Evolutionary conservation across 108 stramenopile species (phyloP), one percentile per base, ranked within the genome.

Genomic region (Skeletonema tropicum): DNA sequence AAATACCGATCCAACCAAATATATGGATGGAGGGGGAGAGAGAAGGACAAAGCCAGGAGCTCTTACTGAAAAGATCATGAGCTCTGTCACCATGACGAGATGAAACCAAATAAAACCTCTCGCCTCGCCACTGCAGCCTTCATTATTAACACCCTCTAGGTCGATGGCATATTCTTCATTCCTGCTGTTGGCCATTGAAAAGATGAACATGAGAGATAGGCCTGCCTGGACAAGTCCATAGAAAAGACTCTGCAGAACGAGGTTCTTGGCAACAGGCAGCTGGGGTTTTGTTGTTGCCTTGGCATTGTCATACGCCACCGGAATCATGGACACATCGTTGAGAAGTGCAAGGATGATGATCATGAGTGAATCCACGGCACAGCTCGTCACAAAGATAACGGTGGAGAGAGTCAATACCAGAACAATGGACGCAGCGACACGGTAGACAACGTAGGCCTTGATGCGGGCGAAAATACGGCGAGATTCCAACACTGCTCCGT

Each of bases 241-340:
- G 60, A 86, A 83, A 9, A 84, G 57, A 10, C 87, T 73, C 13
- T 73, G 58, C n/a, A 83, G 30, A 31, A 93, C 82, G 15, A 96
- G 70, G 29, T 79, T 80, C 10, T 63, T 57, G 7, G 89, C 79
- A 30, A 64, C 64, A 12, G 87, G 86, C n/a, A 76, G 73, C 23
- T 55, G 52, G 0, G 89, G 89, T 38, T 79, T 85, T 11, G 75
- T 70, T 6, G 88, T 87, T 10, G 92, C 91, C n/a, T 67, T 42
- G 38, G 89, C 90, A 70, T 92, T 85, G 80, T 97, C 96, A 64
- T 95, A 90, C 7, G 91, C 92, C 30, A 97, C 94, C 26, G 93
- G 88, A 64, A 96, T 92, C 88, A 88, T 91, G 6, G 73, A 80
- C 25, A 93, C 86, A 70, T 97, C 95, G 85, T 97, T 97, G 23